Evolutionary conservation across 208 protist genomes (phyloP).

Genomic region (Trichomonas tenax): DNA sequence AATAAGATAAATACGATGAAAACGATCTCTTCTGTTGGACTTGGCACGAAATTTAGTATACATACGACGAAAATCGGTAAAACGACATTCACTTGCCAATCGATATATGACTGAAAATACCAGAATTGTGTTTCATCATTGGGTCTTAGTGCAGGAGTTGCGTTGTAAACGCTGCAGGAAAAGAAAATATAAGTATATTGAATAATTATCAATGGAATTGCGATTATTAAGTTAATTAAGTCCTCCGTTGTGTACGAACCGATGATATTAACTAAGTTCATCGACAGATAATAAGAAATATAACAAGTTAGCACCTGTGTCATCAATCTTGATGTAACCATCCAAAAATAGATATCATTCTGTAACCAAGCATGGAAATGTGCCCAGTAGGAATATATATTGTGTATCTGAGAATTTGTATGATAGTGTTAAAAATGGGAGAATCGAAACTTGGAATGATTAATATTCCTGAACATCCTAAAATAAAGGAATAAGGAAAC

Average conservation of each 20-base stretch:
- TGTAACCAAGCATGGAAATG: too few species aligned
- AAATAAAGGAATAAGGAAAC: neutral
- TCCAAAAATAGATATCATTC: neutral
- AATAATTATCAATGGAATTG: neutral
- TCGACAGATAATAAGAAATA: neutral
- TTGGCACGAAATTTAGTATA: neutral
- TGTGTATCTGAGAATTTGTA: neutral
- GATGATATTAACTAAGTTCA: neutral
- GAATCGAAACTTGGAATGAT: neutral
- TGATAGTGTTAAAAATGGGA: neutral
- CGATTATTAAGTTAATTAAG: neutral
- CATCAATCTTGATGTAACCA: neutral
- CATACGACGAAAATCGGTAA: neutral
- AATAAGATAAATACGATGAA: neutral
- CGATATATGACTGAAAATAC: neutral
- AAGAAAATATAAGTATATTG: neutral
- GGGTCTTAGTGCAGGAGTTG: neutral
- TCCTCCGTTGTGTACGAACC: neutral
- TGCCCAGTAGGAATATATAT: neutral
- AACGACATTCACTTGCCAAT: neutral
- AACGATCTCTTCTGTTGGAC: neutral
- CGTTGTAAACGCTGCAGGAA: neutral
- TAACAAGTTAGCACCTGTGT: neutral
- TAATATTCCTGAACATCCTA: neutral
- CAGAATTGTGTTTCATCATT: neutral